Evolutionary conservation across 164 flowering plant species (phyloP).

Genomic region (Houttuynia cordata): DNA sequence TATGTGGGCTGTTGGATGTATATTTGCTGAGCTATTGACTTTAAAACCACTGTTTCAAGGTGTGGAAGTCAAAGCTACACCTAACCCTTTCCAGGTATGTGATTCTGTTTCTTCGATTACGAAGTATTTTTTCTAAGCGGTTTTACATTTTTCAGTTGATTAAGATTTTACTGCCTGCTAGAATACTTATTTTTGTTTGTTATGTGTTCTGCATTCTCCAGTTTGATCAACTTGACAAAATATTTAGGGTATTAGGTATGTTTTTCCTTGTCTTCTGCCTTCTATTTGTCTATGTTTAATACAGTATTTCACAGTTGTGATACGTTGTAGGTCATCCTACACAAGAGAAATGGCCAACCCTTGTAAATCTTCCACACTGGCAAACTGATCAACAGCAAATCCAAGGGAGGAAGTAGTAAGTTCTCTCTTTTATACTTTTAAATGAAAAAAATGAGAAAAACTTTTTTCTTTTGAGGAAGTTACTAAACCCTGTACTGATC

Average conservation of each 20-base stretch:
- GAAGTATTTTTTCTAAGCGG: neutral
- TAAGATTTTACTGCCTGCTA: too few species aligned
- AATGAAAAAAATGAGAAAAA: too few species aligned
- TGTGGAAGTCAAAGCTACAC: conserved; percentile 78
- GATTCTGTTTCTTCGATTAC: conserved; percentile 1
- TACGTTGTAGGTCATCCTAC: conserved; percentile 77
- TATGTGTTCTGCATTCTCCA: conserved; percentile 23
- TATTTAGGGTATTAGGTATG: conserved; percentile 88
- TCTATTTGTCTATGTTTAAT: neutral
- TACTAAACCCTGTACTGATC: too few species aligned
- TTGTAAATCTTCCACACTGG: conserved; percentile 89
- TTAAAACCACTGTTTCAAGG: conserved; percentile 99
- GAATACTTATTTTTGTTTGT: neutral
- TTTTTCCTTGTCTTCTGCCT: neutral
- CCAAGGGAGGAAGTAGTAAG: conserved; percentile 81
- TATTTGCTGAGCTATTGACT: conserved; percentile 94
- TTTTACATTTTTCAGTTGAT: neutral
- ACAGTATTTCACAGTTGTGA: neutral
- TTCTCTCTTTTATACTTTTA: neutral
- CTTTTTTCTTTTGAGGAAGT: too few species aligned
- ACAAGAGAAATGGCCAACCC: conserved; percentile 89
- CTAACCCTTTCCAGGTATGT: conserved; percentile 84
- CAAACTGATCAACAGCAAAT: conserved; percentile 70
- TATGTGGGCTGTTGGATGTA: conserved; percentile 99
- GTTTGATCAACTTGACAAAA: conserved; percentile 98